Percentiles rank a stretch among this genome's conserved stretches.
Conservation (phyloP, 805 yeast genomes). For the Lachancea quebecensis region DNA sequence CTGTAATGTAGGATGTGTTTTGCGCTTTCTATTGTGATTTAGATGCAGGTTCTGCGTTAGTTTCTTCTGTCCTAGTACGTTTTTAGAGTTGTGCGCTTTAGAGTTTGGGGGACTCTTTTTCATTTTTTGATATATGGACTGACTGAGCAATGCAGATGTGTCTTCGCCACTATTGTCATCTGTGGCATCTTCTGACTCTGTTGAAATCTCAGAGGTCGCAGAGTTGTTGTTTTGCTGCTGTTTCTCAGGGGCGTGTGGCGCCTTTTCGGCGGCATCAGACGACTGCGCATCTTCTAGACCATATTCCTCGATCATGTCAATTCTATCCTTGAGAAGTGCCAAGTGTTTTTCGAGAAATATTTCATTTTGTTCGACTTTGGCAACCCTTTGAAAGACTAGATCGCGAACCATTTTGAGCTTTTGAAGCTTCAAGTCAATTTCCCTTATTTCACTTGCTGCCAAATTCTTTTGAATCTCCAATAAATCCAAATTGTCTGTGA, state of each 20-base stretch:
- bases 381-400: conserved; percentile 50
- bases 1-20: conserved; percentile 56
- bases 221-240: not conserved
- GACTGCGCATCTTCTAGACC: conserved; percentile 27
- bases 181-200: conserved; percentile 9
- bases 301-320: conserved; percentile 38
- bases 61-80: not conserved
- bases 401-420: conserved; percentile 46
- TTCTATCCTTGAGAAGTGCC: conserved; percentile 37
- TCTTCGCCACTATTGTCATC: conserved; percentile 11
- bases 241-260: not conserved
- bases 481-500: conserved; percentile 44
- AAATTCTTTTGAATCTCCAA: conserved; percentile 58
- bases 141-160: conserved; percentile 31
- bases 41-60: conserved; percentile 24
- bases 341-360: conserved; percentile 45
- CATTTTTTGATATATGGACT: conserved; percentile 40
- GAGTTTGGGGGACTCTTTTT: conserved; percentile 30
- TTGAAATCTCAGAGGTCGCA: not conserved
- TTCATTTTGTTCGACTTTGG: conserved; percentile 55
- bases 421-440: conserved; percentile 51
- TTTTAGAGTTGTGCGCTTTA: conserved; percentile 3
- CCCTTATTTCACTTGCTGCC: conserved; percentile 57
- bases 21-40: conserved; percentile 33
- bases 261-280: not conserved